Conservation (phyloP, 2,329 filamentous ascomycete species). For the Alternaria sp. region DNA sequence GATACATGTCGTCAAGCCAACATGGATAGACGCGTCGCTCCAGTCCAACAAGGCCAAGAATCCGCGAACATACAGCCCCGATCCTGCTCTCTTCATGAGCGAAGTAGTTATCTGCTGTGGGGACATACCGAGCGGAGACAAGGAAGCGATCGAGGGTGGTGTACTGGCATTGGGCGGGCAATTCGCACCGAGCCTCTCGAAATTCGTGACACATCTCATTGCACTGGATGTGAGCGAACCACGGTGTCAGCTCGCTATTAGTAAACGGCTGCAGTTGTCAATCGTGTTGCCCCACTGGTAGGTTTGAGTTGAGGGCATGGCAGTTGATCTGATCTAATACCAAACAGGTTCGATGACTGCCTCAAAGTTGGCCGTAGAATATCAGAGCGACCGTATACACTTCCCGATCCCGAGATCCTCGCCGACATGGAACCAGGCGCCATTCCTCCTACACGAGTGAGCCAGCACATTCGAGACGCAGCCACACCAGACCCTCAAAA, state of each 20-base stretch:
- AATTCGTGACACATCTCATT: slow-evolving; percentile 85
- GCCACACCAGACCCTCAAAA: slow-evolving; percentile 40
- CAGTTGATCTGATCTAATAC: slow-evolving; percentile 15
- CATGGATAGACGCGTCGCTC: slow-evolving; percentile 79
- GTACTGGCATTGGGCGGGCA: slow-evolving; percentile 88
- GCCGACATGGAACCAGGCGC: slow-evolving; percentile 29
- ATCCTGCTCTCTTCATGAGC: slow-evolving; percentile 88
- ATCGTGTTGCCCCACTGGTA: slow-evolving; percentile 94
- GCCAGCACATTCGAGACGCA: slow-evolving; percentile 43
- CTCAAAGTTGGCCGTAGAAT: slow-evolving; percentile 91
- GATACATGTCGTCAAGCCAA: slow-evolving; percentile 81
- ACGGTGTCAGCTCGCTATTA: slow-evolving; percentile 68
- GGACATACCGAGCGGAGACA: slow-evolving; percentile 83
- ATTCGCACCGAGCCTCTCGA: slow-evolving; percentile 74
- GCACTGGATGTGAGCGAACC: slow-evolving; percentile 77
- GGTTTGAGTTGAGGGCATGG: slow-evolving; percentile 22
- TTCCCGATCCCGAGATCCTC: slow-evolving; percentile 86
- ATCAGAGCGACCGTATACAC: slow-evolving; percentile 81
- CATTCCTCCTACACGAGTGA: slow-evolving; percentile 57
- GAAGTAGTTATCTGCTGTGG: slow-evolving; percentile 83
- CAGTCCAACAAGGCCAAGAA: slow-evolving; percentile 73
- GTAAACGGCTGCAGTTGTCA: slow-evolving; percentile 74
- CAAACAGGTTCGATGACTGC: slow-evolving; percentile 88
- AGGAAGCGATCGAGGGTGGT: slow-evolving; percentile 89
- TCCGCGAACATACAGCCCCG: slow-evolving; percentile 85